Conservation (phyloP, 306 rosid species). For the Gleditsia sinensis region DNA sequence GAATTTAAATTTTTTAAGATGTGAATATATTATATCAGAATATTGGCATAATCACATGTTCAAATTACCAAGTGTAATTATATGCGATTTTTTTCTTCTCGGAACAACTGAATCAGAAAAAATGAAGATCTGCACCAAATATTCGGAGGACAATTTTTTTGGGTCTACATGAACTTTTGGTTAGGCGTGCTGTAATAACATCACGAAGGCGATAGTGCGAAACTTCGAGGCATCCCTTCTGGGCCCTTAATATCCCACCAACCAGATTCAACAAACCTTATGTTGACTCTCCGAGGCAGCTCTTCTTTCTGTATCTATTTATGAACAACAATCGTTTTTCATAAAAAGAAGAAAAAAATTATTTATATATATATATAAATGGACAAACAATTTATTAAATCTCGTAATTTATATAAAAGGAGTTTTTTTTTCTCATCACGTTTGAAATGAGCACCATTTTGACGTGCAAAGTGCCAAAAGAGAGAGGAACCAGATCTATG, state of each 20-base stretch:
- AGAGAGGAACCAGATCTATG: background rate
- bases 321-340: background rate
- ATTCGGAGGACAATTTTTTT: background rate
- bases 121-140: background rate
- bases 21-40: background rate
- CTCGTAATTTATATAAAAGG: background rate
- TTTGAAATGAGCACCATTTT: background rate
- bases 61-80: background rate
- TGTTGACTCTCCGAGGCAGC: background rate
- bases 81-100: no score
- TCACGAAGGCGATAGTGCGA: background rate
- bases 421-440: background rate
- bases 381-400: background rate
- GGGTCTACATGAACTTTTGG: no score
- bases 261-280: slow-evolving; percentile 12
- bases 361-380: background rate
- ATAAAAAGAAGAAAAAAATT: no score
- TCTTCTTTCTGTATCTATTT: background rate
- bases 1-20: background rate
- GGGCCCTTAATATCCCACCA: slow-evolving; percentile 24
- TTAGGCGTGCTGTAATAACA: background rate
- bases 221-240: background rate
- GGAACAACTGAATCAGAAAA: background rate
- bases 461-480: background rate
- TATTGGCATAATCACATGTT: background rate